Evolutionary conservation across 2,329 filamentous ascomycete species (phyloP), one percentile per base, ranked within the genome.

Genomic region (Diaporthe aspalathi): DNA sequence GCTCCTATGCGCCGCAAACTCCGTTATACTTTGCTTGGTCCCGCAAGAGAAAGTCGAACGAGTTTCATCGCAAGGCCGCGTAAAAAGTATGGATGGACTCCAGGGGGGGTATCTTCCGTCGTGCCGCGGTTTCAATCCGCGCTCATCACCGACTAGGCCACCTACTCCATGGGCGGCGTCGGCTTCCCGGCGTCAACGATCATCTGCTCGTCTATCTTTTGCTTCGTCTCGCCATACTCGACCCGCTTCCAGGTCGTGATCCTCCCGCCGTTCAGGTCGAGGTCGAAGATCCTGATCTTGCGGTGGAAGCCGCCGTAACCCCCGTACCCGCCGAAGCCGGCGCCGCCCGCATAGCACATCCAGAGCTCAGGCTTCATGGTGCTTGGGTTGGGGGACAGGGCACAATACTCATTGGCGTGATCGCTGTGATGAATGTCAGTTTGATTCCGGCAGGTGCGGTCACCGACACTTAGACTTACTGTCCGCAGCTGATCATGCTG

Each of bases 271-370:
- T 97, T 97, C 82, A 95, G 93, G 80, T 99, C 95, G 65, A 99
- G 90, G 76, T 98, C 95, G 79, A 96, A 99, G 53, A 99, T 88
- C 60, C 96, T 89, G 67, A 98, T 87, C 38, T 94, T 90, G 32
- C 96, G 92, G 77, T 95, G 88, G 79, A 93, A 98, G 5, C 92
- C 92, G 52, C 91, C 91, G 79, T 98, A 98, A 7, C 95, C 95
- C 24, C 93, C 96, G 79, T 99, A 99, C 0, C 96, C 96, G 69
- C 96, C 96, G 77, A 99, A 97, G 1, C 96, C 96, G 35, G 91
- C 90, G 32, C 93, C 96, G 40, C 96, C 96, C 11, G 91, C 95
- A 81, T 98, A 98, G 84, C 96, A 99, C 95, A 99, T 97, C 96
- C 96, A 99, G 2, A 98, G 84, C 38, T 92, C 88, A 0, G 92